Base-by-base conservation (phyloP, 2,329 filamentous ascomycete species). In the Incumbomyces delicatus region DNA sequence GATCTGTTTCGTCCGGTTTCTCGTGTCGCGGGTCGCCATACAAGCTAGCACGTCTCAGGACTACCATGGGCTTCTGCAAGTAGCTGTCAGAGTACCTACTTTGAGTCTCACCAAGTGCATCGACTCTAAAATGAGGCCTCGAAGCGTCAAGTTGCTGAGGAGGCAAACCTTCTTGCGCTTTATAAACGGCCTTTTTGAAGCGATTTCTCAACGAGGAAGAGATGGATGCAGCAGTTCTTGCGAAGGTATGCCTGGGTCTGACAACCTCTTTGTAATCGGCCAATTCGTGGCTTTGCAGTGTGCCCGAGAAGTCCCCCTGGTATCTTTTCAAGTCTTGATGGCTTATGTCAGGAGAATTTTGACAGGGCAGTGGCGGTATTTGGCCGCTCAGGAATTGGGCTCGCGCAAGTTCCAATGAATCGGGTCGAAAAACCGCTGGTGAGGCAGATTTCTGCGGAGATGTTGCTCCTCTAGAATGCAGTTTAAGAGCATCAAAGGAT, bases 201-300 rank as follows among this genome's bases (percentile, higher is more conserved):
- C 64, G 60, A 33, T 62, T 64, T 48, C 67, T 70, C 30, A 72
- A 61, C 3, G 63, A 66, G 11, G 58, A 56, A 3, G 69, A 71
- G 18, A 72, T 58, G 1, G 59, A 59, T 41, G 67, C 63, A 13
- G 63, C 59, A 49, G 58, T 65, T 5, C 50, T 34, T 39, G 36
- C 29, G 47, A 29, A 8, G 37, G 44, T 17, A 17, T 22, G 16
- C 16, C 37, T 22, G 8, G 27, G 13, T 13, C 47, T 45, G 18
- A 20, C 18, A 12, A 34, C 37, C 17, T 39, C 44, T 36, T 37
- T 18, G 12, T 50, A 49, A 11, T 46, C 41, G 17, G 48, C 40
- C 16, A 48, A 43, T 38, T 42, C 46, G 14, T 43, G 48, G 47
- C 47, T 51, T 22, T 53, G 52, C 39, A 58, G 44, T 33, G 46